Percentiles rank a stretch among this genome's conserved stretches.
Evolutionary conservation across 495 filamentous ascomycete genomes (phyloP).

Genomic region (Podospora pseudopauciseta): DNA sequence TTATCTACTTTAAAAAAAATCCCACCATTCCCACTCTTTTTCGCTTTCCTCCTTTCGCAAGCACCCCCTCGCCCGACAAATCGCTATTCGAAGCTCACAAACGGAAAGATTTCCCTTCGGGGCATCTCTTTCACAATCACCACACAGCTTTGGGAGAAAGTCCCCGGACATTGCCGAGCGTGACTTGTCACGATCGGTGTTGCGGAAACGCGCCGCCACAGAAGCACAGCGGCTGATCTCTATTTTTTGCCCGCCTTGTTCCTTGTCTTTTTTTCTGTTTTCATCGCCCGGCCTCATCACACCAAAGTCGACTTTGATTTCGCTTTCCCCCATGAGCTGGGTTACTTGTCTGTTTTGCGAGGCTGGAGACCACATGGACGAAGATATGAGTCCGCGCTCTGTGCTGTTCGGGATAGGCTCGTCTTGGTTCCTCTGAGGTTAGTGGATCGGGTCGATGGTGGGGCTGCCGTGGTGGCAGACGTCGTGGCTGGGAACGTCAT

Average conservation of each 20-base stretch:
- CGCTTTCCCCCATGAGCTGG: constrained; percentile 4
- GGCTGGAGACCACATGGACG: constrained; percentile 58
- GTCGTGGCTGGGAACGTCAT: constrained; percentile 38
- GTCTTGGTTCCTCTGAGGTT: constrained; percentile 35
- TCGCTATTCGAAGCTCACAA: constrained; percentile 99
- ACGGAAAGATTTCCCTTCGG: constrained; percentile 58
- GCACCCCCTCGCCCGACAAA: constrained; percentile 94
- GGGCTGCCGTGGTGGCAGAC: constrained; percentile 38
- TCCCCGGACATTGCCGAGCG: constrained; percentile 87
- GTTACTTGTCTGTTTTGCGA: constrained; percentile 18
- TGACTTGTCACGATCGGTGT: constrained; percentile 38
- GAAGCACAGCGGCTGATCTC: constrained; percentile 75
- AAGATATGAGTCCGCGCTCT: constrained; percentile 84
- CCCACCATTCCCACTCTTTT: background rate
- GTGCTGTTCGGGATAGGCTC: constrained; percentile 34
- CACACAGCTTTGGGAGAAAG: constrained; percentile 95
- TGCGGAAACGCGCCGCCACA: constrained; percentile 99
- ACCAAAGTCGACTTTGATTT: constrained; percentile 33
- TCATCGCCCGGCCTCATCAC: constrained; percentile 35
- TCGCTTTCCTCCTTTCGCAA: constrained; percentile 45
- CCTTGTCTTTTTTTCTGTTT: constrained; percentile 49
- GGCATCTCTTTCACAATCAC: constrained; percentile 33
- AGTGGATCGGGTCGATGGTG: constrained; percentile 36
- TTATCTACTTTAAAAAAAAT: constrained; percentile 4
- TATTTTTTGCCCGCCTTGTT: constrained; percentile 48